Conservation (phyloP, 2,329 filamentous ascomycete species). For the Nigrograna mackinnonii region DNA sequence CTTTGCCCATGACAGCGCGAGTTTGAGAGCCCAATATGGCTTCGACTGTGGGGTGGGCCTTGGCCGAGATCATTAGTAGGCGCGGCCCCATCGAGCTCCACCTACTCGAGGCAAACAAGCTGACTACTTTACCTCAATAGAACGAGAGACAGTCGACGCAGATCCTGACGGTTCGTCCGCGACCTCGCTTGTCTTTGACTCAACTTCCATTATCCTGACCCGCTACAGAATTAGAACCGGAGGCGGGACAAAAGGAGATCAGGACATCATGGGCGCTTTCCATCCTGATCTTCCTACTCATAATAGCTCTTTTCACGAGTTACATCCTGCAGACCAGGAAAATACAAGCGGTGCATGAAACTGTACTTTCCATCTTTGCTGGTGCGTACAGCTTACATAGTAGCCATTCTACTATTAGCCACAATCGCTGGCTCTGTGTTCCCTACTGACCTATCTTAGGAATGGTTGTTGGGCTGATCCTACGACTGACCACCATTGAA, state of each 20-base stretch:
- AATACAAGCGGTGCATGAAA: slow-evolving; percentile 97
- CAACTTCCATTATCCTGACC: slow-evolving; percentile 37
- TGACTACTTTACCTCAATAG: slow-evolving; percentile 33
- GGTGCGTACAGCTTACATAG: slow-evolving; percentile 55
- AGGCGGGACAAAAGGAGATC: slow-evolving; percentile 90
- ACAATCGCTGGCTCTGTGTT: too few relatives aligned
- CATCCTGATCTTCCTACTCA: slow-evolving; percentile 92
- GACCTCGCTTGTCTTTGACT: slow-evolving; percentile 8
- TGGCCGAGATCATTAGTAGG: slow-evolving; percentile 45
- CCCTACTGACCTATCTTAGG: too few relatives aligned
- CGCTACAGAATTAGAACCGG: slow-evolving; percentile 62
- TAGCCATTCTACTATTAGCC: too few relatives aligned
- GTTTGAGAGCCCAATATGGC: slow-evolving; percentile 40
- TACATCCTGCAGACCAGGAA: slow-evolving; percentile 96
- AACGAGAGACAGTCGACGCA: slow-evolving; percentile 50
- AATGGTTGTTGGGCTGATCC: slow-evolving; percentile 90
- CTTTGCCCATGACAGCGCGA: slow-evolving; percentile 29
- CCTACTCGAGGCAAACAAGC: slow-evolving; percentile 2
- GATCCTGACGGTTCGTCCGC: slow-evolving; percentile 49
- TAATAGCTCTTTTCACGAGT: slow-evolving; percentile 92
- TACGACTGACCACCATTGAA: slow-evolving; percentile 78
- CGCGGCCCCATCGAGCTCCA: neutral
- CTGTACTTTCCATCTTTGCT: slow-evolving; percentile 96
- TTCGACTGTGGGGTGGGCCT: slow-evolving; percentile 40
- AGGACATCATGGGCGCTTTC: slow-evolving; percentile 96